Conservation (phyloP, 2,329 filamentous ascomycete species). For the Aspergillus pseudotamarii region DNA sequence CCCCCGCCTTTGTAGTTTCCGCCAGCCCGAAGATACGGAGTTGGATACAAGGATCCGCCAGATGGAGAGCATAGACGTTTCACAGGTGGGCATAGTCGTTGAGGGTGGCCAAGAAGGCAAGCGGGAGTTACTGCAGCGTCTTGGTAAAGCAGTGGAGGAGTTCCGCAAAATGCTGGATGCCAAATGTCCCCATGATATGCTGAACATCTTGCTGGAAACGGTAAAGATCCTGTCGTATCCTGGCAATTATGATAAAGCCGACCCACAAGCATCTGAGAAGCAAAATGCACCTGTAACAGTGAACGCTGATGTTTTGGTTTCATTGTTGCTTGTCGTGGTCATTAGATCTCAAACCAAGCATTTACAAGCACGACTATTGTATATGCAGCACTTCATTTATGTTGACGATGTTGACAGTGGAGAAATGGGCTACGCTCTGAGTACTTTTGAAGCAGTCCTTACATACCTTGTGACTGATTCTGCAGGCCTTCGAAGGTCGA, state of each 20-base stretch:
- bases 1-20: conserved; percentile 75
- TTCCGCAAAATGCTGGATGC: conserved; percentile 83
- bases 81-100: conserved; percentile 86
- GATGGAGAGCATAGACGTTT: conserved; percentile 92
- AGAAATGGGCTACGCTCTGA: conserved; percentile 93
- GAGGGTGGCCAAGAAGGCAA: conserved; percentile 78
- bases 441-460: conserved; percentile 92
- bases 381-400: conserved; percentile 97
- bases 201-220: conserved; percentile 75
- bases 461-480: conserved; percentile 86
- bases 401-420: conserved; percentile 96
- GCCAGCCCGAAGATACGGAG: conserved; percentile 80
- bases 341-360: conserved; percentile 87
- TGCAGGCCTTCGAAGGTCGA: conserved; percentile 77
- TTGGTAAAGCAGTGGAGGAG: conserved; percentile 79
- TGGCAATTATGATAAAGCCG: conserved; percentile 45
- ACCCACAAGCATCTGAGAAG: conserved; percentile 54
- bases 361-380: conserved; percentile 84
- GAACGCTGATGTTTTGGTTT: conserved; percentile 91
- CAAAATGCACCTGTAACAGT: conserved; percentile 62
- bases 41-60: conserved; percentile 87
- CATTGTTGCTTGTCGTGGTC: conserved; percentile 85
- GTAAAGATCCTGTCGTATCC: conserved; percentile 80
- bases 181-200: conserved; percentile 84
- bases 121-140: conserved; percentile 74